Evolutionary conservation across 2,329 filamentous ascomycete species (phyloP).

Genomic region (Xylaria multiplex): DNA sequence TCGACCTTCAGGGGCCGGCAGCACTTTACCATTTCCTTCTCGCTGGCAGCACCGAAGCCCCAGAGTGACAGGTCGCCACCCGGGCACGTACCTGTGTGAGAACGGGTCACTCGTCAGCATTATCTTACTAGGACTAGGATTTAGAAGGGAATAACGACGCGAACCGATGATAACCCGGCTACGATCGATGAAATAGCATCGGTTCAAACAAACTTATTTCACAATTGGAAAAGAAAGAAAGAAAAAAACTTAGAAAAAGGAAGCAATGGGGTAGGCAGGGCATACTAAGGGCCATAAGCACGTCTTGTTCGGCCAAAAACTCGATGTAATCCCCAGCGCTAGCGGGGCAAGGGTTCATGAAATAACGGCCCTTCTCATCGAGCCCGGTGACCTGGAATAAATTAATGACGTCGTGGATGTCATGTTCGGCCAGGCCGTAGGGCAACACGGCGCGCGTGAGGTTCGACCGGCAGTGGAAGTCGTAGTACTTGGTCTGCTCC

Average conservation of each 20-base stretch:
- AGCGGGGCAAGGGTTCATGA: constrained; percentile 74
- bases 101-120: constrained; percentile 57
- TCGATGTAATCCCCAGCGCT: constrained; percentile 70
- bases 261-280: constrained; percentile 40
- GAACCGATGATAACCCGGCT: background rate
- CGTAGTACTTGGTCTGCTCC: constrained; percentile 58
- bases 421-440: constrained; percentile 73
- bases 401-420: constrained; percentile 88
- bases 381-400: constrained; percentile 86
- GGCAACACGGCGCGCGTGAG: constrained; percentile 76
- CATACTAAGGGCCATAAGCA: constrained; percentile 69
- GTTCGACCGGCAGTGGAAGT: constrained; percentile 88
- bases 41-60: constrained; percentile 77
- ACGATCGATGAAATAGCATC: background rate
- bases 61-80: constrained; percentile 84
- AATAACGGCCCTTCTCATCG: constrained; percentile 77
- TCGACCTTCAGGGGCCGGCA: constrained; percentile 80
- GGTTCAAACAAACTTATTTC: background rate
- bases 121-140: background rate
- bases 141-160: too few relatives aligned
- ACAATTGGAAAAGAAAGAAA: background rate
- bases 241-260: constrained; percentile 1
- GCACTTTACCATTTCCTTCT: constrained; percentile 74
- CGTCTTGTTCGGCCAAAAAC: constrained; percentile 82
- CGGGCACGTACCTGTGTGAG: constrained; percentile 70